Conservation (phyloP, 176 grass and related monocot species). For the Miscanthus lutarioriparius region DNA sequence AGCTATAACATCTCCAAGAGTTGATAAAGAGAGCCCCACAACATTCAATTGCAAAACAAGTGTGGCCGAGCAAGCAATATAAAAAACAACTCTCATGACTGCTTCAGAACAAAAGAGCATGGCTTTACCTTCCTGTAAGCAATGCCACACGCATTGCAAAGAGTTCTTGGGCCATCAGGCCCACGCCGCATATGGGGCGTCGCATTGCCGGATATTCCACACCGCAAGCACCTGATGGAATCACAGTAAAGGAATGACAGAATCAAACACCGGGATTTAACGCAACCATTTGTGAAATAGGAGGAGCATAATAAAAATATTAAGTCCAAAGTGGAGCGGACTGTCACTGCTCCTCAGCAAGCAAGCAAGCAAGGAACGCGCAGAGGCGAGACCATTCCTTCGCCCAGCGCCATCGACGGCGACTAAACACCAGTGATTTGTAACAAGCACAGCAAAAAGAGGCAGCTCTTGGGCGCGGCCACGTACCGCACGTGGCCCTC, state of each 20-base stretch:
- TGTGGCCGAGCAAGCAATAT: not conserved
- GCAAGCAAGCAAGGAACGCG: not conserved
- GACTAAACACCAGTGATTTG: slow-evolving; percentile 1
- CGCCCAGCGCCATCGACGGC: not conserved
- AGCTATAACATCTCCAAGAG: not conserved
- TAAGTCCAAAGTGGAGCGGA: slow-evolving; percentile 10
- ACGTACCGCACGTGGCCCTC: slow-evolving; percentile 59
- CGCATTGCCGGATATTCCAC: slow-evolving; percentile 72
- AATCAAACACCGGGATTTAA: not conserved
- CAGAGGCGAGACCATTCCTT: slow-evolving; percentile 2
- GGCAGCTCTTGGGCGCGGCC: slow-evolving; percentile 9
- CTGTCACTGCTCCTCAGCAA: slow-evolving; percentile 15
- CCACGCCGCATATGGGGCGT: slow-evolving; percentile 93
- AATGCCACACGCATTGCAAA: slow-evolving; percentile 92
- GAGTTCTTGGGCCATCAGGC: slow-evolving; percentile 85
- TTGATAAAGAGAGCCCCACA: not conserved
- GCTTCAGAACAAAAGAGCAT: not conserved
- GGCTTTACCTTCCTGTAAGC: slow-evolving; percentile 74
- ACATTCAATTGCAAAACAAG: not conserved
- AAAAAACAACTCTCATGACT: not conserved
- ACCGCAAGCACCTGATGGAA: slow-evolving; percentile 67
- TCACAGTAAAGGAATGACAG: slow-evolving; percentile 25
- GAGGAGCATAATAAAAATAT: slow-evolving; percentile 21
- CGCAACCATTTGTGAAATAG: not conserved
- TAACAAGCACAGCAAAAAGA: not conserved